A percentile compares a stretch with the other conserved stretches of the same genome.
Evolutionary conservation across 2,329 filamentous ascomycete genomes (phyloP).

Genomic region (Aplosporella prunicola): DNA sequence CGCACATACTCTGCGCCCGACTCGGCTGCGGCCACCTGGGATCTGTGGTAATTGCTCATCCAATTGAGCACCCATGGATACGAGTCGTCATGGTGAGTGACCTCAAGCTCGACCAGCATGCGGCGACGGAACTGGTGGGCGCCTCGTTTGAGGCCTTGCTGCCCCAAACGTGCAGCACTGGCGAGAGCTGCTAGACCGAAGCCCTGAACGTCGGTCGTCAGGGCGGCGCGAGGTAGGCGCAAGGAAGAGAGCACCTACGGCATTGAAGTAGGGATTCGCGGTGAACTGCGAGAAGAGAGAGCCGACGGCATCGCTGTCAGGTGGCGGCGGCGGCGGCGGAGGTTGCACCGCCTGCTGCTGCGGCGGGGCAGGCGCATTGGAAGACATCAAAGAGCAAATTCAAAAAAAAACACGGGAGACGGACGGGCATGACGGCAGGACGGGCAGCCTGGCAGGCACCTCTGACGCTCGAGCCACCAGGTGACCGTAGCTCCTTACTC

Average conservation of each 20-base stretch:
- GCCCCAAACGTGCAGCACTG: slow-evolving; percentile 69
- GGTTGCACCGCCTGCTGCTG: slow-evolving; percentile 24
- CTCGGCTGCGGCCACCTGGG: too few relatives aligned
- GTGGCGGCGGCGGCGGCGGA: slow-evolving; percentile 21
- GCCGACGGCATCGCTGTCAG: slow-evolving; percentile 26
- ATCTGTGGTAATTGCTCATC: slow-evolving; percentile 77
- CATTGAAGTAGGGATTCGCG: slow-evolving; percentile 46
- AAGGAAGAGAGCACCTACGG: slow-evolving; percentile 49
- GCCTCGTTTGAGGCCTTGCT: slow-evolving; percentile 63
- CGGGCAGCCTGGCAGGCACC: neutral
- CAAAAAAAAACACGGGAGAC: slow-evolving; percentile 12
- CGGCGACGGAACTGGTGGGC: slow-evolving; percentile 70
- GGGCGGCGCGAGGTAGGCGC: neutral
- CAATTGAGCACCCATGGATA: slow-evolving; percentile 93
- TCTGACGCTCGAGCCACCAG: neutral
- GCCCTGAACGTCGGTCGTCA: slow-evolving; percentile 40
- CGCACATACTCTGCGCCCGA: too few relatives aligned
- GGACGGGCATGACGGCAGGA: slow-evolving; percentile 29
- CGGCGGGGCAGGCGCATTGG: slow-evolving; percentile 25
- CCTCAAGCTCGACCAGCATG: slow-evolving; percentile 90
- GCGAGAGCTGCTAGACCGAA: slow-evolving; percentile 87
- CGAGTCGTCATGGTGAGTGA: slow-evolving; percentile 84
- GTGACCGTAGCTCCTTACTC: too few relatives aligned
- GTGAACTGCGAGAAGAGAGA: slow-evolving; percentile 37
- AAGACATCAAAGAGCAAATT: slow-evolving; percentile 23